These are phyloP conservation scores for Didymella exigua DNA, from an alignment of 2,329 filamentous ascomycete genomes.

Conservation along the genomic window DNA sequence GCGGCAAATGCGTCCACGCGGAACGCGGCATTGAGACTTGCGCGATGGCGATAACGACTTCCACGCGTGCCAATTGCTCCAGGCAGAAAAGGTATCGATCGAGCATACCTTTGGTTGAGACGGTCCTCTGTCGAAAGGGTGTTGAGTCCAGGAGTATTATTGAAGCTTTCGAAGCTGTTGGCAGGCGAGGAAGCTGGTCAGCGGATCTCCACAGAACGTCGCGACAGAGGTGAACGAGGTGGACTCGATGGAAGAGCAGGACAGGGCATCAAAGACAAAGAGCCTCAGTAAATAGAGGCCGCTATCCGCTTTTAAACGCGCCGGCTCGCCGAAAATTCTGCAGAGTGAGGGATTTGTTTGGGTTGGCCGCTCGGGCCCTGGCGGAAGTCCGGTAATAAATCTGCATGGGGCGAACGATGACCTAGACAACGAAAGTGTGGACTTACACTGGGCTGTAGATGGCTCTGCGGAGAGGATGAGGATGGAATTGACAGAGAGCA, in stretches of 20 bases:
- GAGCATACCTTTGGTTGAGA: conserved; percentile 44
- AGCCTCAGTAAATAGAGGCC: conserved; percentile 24
- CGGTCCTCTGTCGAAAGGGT: conserved; percentile 24
- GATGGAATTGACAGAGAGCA: conserved; percentile 12
- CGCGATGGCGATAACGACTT: conserved; percentile 16
- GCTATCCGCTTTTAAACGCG: conserved; percentile 39
- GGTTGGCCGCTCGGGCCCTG: conserved; percentile 36
- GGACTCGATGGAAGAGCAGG: conserved; percentile 34
- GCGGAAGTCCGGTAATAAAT: conserved; percentile 36
- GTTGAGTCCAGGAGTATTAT: conserved; percentile 22
- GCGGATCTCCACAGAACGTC: conserved; percentile 35
- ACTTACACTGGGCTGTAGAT: conserved; percentile 37
- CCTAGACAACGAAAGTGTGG: conserved; percentile 26
- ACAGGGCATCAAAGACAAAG: conserved; percentile 39
- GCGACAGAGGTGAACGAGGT: conserved; percentile 28
- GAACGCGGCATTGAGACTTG: conserved; percentile 15
- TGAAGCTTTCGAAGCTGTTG: conserved; percentile 35
- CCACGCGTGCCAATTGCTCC: conserved; percentile 23
- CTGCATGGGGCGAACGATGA: conserved; percentile 28
- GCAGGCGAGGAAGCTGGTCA: conserved; percentile 38
- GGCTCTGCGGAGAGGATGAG: conserved; percentile 20
- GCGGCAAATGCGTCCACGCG: conserved; percentile 12
- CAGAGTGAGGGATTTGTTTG: conserved; percentile 47
- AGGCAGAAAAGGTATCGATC: conserved; percentile 14
- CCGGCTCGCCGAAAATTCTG: conserved; percentile 43